phyloP scores from a whole-genome alignment of 2,329 filamentous ascomycete species.

The Apiospora malaysiana region DNA sequence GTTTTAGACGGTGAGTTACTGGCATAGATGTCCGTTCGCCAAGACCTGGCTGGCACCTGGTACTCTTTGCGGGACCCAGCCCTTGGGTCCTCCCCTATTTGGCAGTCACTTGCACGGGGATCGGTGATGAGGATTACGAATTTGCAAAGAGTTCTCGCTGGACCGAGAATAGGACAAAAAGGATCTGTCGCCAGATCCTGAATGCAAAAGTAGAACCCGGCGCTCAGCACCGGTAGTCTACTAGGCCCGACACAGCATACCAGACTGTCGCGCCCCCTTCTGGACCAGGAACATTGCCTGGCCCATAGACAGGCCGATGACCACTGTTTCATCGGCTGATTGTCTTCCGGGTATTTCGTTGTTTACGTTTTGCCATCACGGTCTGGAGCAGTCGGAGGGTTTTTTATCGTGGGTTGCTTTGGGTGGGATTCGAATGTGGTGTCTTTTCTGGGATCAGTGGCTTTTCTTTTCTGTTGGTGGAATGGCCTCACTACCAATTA shows the following conservation, averaged over 20 bases:
- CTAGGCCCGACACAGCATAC: slow-evolving; percentile 15
- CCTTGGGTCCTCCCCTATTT: neutral
- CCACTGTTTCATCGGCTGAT: slow-evolving; percentile 6
- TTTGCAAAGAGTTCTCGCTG: neutral
- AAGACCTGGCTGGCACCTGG: neutral
- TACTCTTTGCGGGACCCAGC: neutral
- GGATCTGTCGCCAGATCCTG: no score
- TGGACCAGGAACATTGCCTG: neutral
- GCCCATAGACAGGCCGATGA: slow-evolving; percentile 6
- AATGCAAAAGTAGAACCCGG: neutral
- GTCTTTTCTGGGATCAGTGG: slow-evolving; percentile 17
- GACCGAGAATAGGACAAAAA: neutral
- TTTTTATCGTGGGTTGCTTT: neutral
- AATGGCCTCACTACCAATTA: slow-evolving; percentile 19
- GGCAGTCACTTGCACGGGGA: neutral
- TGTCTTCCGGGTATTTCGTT: slow-evolving; percentile 18
- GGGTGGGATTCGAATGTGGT: slow-evolving; percentile 7
- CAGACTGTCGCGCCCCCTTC: slow-evolving; percentile 18
- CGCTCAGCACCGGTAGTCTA: slow-evolving; percentile 6
- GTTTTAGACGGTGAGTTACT: neutral
- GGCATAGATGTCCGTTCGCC: neutral
- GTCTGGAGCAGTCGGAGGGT: slow-evolving; percentile 13
- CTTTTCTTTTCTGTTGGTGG: slow-evolving; percentile 6
- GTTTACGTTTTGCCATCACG: slow-evolving; percentile 12
- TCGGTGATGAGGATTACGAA: neutral